Percentiles rank a stretch among this genome's conserved stretches.
Conservation (phyloP, 345 rosid genomes). For the Hibiscus syriacus region DNA sequence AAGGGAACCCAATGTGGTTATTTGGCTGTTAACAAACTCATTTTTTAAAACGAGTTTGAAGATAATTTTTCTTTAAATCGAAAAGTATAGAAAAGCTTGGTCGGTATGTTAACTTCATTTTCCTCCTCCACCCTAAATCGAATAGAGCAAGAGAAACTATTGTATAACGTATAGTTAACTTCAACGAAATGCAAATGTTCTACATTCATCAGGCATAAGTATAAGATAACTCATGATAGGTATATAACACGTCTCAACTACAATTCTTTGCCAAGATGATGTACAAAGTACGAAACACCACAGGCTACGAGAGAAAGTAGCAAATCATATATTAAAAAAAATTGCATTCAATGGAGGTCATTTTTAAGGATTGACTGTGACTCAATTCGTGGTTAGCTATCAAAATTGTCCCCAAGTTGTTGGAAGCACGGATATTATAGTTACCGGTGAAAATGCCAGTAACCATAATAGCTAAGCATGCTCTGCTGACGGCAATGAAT, state of each 20-base stretch:
- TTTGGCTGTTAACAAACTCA: background rate
- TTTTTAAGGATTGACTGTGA: too few species aligned
- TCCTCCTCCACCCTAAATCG: background rate
- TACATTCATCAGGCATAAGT: background rate
- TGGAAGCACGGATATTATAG: too few species aligned
- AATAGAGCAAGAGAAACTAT: background rate
- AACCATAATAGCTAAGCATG: too few species aligned
- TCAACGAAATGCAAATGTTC: background rate
- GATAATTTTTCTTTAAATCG: background rate
- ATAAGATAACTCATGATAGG: background rate
- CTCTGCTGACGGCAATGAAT: too few species aligned
- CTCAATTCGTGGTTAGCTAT: too few species aligned
- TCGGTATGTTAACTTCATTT: background rate
- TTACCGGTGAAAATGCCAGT: too few species aligned
- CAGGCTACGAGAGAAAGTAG: background rate
- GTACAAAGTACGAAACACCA: background rate
- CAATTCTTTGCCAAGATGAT: background rate
- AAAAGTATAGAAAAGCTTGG: background rate
- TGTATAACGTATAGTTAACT: background rate
- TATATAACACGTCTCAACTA: background rate
- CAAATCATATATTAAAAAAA: background rate
- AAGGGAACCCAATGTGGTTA: background rate
- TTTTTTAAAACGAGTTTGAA: background rate
- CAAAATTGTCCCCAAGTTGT: too few species aligned
- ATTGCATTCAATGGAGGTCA: conserved; percentile 46